A percentile compares a stretch with the other conserved stretches of the same genome.
Evolutionary conservation across 139 green algal genomes (phyloP).

Genomic region (Picochlorum sp.): DNA sequence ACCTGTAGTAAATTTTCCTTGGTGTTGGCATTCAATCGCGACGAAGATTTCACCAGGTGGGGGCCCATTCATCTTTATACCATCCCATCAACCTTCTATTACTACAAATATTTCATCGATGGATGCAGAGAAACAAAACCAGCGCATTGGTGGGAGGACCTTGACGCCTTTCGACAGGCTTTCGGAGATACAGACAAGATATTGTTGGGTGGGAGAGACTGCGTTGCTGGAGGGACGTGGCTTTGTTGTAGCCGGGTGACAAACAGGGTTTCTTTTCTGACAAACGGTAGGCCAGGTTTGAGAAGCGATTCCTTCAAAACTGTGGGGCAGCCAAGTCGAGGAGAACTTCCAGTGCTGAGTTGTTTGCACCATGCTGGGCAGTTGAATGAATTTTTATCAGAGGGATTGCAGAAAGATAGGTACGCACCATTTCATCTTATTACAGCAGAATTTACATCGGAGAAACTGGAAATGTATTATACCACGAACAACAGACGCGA

Average conservation of each 20-base stretch:
- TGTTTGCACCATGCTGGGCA: background rate
- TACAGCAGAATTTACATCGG: background rate
- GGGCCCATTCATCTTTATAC: background rate
- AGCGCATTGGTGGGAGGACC: conserved; percentile 4
- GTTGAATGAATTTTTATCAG: background rate
- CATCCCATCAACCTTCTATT: background rate
- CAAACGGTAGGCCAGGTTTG: background rate
- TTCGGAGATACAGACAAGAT: background rate
- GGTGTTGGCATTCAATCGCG: conserved; percentile 70
- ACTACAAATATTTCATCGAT: too few relatives aligned
- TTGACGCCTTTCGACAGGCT: too few relatives aligned
- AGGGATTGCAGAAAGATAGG: background rate
- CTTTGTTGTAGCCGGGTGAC: conserved; percentile 1
- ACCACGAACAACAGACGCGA: background rate
- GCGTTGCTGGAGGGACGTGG: conserved; percentile 20
- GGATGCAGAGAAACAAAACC: background rate
- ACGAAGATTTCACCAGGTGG: conserved; percentile 58
- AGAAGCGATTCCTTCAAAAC: too few relatives aligned
- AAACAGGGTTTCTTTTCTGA: conserved; percentile 8
- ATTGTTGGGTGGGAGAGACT: conserved; percentile 7
- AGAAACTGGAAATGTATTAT: background rate
- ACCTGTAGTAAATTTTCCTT: conserved; percentile 32
- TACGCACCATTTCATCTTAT: background rate
- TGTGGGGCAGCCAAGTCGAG: background rate
- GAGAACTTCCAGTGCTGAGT: background rate